phyloP scores from a whole-genome alignment of 1,139 yeast species.

The Yamadazyma pseudoaaseri region DNA sequence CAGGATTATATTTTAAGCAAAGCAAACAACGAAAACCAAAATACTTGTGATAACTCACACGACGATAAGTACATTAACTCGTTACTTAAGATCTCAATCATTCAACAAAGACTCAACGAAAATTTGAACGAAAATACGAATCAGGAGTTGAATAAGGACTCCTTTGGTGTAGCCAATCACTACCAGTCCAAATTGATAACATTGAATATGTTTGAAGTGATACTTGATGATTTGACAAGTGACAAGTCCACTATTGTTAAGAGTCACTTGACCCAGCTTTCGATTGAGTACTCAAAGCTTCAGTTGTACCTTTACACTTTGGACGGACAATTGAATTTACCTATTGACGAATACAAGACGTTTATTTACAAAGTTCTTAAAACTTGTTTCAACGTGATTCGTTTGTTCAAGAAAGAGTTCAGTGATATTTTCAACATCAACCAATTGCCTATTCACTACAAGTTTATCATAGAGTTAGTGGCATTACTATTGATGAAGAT shows the following conservation, averaged over 20 bases:
- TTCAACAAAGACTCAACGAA: constrained; percentile 44
- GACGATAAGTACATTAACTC: constrained; percentile 40
- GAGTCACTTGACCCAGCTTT: constrained; percentile 28
- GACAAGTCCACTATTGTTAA: constrained; percentile 17
- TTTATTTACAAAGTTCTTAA: constrained; percentile 29
- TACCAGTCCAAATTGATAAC: constrained; percentile 32
- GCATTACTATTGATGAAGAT: constrained; percentile 32
- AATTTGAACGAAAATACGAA: constrained; percentile 27
- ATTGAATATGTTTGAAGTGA: constrained; percentile 45
- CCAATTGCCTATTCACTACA: constrained; percentile 42
- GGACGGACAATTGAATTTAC: constrained; percentile 27
- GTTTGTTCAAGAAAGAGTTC: constrained; percentile 24
- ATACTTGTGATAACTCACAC: constrained; percentile 5
- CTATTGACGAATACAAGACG: constrained; percentile 28
- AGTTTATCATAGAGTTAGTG: constrained; percentile 38
- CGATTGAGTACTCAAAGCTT: constrained; percentile 39
- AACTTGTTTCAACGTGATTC: constrained; percentile 30
- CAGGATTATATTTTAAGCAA: constrained; percentile 44
- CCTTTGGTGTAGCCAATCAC: constrained; percentile 12
- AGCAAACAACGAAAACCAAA: constrained; percentile 23
- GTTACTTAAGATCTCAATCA: constrained; percentile 37
- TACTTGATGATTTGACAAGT: constrained; percentile 31
- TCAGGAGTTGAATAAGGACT: constrained; percentile 7
- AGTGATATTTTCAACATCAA: constrained; percentile 22
- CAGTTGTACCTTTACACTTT: constrained; percentile 41